These are phyloP conservation scores for Hyphopichia burtonii DNA, from an alignment of 1,139 yeast species.

Conservation along the genomic window DNA sequence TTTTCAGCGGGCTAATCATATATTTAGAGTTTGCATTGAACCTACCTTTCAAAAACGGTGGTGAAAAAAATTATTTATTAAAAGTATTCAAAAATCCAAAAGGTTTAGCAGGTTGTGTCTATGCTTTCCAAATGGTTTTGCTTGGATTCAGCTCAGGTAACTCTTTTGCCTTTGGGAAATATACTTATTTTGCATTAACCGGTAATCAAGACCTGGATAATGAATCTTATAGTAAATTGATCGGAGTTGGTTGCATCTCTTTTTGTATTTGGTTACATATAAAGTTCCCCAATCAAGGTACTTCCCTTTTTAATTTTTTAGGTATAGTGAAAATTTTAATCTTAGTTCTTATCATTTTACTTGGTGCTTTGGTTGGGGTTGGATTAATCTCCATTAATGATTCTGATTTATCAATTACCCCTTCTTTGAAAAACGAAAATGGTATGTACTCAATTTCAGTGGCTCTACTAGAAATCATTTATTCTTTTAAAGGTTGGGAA, in stretches of 20 bases:
- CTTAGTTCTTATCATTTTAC: slow-evolving; percentile 35
- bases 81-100: slow-evolving; percentile 37
- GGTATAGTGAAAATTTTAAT: slow-evolving; percentile 45
- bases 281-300: slow-evolving; percentile 40
- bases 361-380: slow-evolving; percentile 32
- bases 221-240: slow-evolving; percentile 32
- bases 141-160: slow-evolving; percentile 53
- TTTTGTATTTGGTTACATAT: slow-evolving; percentile 41
- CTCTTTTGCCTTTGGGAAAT: slow-evolving; percentile 52
- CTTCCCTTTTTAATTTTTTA: slow-evolving; percentile 40
- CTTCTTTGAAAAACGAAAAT: slow-evolving; percentile 13
- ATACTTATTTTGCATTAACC: slow-evolving; percentile 39
- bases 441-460: slow-evolving; percentile 37
- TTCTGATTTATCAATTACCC: slow-evolving; percentile 22
- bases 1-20: slow-evolving; percentile 47
- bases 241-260: slow-evolving; percentile 46
- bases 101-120: slow-evolving; percentile 42
- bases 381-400: slow-evolving; percentile 22
- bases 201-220: slow-evolving; percentile 17
- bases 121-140: slow-evolving; percentile 47
- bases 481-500: slow-evolving; percentile 46
- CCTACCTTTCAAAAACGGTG: slow-evolving; percentile 47
- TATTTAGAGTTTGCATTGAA: slow-evolving; percentile 49
- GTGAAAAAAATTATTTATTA: slow-evolving; percentile 50
- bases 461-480: slow-evolving; percentile 40